phyloP scores from a whole-genome alignment of 192 early-diverging fungal species.

The Gamsiella multidivaricata region DNA sequence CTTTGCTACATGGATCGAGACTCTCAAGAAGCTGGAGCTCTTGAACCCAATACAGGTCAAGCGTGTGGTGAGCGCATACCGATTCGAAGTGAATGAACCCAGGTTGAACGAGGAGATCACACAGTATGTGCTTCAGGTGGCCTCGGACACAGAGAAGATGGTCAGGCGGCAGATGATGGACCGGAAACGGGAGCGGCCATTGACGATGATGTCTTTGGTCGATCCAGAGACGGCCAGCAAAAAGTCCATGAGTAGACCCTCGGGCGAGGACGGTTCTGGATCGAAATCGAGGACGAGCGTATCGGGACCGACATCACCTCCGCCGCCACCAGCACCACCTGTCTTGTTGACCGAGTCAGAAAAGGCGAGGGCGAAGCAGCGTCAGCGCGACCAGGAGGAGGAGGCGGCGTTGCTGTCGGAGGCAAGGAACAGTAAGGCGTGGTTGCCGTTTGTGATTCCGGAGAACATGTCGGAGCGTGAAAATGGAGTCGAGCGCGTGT shows the following conservation, averaged over 20 bases:
- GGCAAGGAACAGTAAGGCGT: constrained; percentile 38
- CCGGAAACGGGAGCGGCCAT: constrained; percentile 45
- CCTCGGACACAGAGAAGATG: constrained; percentile 73
- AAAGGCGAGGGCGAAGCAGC: constrained; percentile 39
- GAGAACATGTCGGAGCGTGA: constrained; percentile 48
- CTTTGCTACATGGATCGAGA: constrained; percentile 80
- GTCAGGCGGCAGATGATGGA: constrained; percentile 53
- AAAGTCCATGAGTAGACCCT: not conserved
- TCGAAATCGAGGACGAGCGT: constrained; percentile 5
- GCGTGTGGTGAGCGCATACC: constrained; percentile 78
- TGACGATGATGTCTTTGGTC: constrained; percentile 44
- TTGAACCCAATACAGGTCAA: constrained; percentile 82
- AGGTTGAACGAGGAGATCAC: constrained; percentile 77
- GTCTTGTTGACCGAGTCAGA: constrained; percentile 48
- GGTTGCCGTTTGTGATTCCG: constrained; percentile 37
- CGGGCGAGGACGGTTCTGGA: not conserved
- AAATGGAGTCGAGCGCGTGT: constrained; percentile 40
- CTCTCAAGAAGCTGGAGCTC: constrained; percentile 70
- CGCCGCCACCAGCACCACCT: constrained; percentile 1
- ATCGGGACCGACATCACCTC: constrained; percentile 3
- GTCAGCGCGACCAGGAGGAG: constrained; percentile 47
- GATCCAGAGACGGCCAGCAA: not conserved
- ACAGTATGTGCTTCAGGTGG: constrained; percentile 78
- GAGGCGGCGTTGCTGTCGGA: constrained; percentile 37
- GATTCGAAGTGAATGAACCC: constrained; percentile 90